These are phyloP conservation scores for Aspergillus sp. DNA, from an alignment of 2,329 filamentous ascomycete species.

Conservation along the genomic window DNA sequence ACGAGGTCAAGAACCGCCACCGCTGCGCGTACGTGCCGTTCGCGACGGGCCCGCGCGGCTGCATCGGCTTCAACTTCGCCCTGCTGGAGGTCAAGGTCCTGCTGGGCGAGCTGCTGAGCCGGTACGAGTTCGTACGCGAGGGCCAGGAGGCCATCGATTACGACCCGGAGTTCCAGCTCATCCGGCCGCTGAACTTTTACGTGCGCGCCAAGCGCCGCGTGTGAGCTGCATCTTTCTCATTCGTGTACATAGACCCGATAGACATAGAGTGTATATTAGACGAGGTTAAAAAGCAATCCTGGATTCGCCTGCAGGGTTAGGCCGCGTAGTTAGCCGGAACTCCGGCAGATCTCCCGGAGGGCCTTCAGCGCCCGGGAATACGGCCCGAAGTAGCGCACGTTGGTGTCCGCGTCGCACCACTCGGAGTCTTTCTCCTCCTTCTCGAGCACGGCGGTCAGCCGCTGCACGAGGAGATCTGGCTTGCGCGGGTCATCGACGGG, in stretches of 20 bases:
- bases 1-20: conserved; percentile 51
- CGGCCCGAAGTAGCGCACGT: conserved; percentile 19
- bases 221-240: not conserved
- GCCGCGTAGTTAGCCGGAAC: not conserved
- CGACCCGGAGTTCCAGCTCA: conserved; percentile 20
- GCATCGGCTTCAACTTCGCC: conserved; percentile 64
- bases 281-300: not conserved
- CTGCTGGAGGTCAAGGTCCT: conserved; percentile 58
- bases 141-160: conserved; percentile 39
- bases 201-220: conserved; percentile 31
- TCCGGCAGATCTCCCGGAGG: conserved; percentile 10
- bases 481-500: not conserved
- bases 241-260: not conserved
- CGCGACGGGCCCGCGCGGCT: conserved; percentile 54
- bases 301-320: not conserved
- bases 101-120: conserved; percentile 55
- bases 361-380: conserved; percentile 19
- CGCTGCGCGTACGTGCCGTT: conserved; percentile 57
- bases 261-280: conserved; percentile 1
- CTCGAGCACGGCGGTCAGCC: conserved; percentile 14
- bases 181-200: conserved; percentile 21
- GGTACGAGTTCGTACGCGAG: conserved; percentile 55
- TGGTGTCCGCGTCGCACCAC: conserved; percentile 20
- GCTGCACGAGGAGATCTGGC: conserved; percentile 2
- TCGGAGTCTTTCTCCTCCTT: conserved; percentile 17